Evolutionary conservation across 2,329 filamentous ascomycete species (phyloP), one percentile per base, ranked within the genome.

Genomic region (Stemphylium lycopersici): DNA sequence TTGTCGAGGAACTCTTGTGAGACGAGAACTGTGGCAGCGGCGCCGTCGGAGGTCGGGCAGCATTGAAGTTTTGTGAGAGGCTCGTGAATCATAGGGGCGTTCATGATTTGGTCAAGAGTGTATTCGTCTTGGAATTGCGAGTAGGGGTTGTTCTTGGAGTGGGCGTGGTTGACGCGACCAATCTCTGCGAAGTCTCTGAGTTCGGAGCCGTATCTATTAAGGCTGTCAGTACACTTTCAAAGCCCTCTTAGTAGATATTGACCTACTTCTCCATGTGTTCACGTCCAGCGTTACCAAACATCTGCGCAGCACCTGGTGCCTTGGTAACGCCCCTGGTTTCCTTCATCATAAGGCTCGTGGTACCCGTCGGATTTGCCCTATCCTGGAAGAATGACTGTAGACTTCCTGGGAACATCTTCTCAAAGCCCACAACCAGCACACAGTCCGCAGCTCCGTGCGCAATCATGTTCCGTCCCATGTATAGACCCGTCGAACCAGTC

Each of bases 21-120:
- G 49, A 96, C 92, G 46, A 99, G 80, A 29, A 98, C 88, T 12
- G 90, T 91, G 0, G 95, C 92, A 0, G 92, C 93, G 41, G 88
- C 90, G 43, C 93, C 93, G 76, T 98, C 95, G 0, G 91, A 96
- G 1, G 93, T 98, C 1, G 95, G 93, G 78, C 93, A 97, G 84
- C 93, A 98, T 80, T 98, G 95, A n/a, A 98, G 87, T 79, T 97
- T 98, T 54, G 95, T 98, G 51, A 98, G 83, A 13, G 93, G 93
- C 61, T 86, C 86, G 78, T 91, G 87, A 76, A 98, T 90, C 83
- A 87, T 90, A 55, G 90, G 81, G 0, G 90, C 80, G 33, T 88
- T 81, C 71, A 91, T 77, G 73, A 98, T 83, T 77, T 98, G 88
- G 29, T 96, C 90, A 36, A 88, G 85, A 0, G 90, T 90, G 80